Base-by-base conservation (phyloP, 2,329 filamentous ascomycete genomes). In the Grosmannia serpens region DNA sequence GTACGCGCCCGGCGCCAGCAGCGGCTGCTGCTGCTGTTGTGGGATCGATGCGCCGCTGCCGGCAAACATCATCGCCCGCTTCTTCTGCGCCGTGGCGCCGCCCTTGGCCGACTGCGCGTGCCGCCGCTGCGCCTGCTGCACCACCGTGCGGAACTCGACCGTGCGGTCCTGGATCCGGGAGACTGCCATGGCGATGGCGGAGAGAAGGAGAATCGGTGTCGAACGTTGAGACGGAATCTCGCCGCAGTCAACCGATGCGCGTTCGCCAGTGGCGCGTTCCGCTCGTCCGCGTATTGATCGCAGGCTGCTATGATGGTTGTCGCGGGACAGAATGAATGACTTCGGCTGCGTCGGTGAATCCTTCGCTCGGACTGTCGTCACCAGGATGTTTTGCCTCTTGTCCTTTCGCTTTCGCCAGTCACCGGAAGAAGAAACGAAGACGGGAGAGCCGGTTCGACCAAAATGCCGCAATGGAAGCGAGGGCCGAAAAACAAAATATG, bases 101-200 rank as follows among this genome's bases (percentile, higher is more conserved):
- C 59, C 61, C 75, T 95, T 96, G 61, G 83, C 84, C 13, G 57
- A 55, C 56, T 86, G 81, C 35, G 85, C 84, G 67, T 94, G 85
- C 63, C 86, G 83, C 69, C 86, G 88, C 74, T 95, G 90, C 56
- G 89, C 88, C 70, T 95, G 89, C 52, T 83, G 79, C 62, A 97
- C 83, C 68, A 97, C 95, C 63, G 91, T 88, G 71, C 86, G 87
- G 80, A 99, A 99, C 79, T 99, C 94, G 69, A 85, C 82, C 59
- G 94, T 99, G 69, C 94, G 89, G 77, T 99, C 94, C 78, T 99
- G 94, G 71, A 97, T 95, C 56, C 91, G 92, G 61, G 79, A 71
- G 69, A 84, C 78, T 59, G 82, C 82, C 83, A 86, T 86, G 41
- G 31, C 35, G 22, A 13, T 29, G 20, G 41, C 2, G 8, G 24